Base-by-base conservation (phyloP, 352 stramenopile genomes). In the Phytopythium oedochilum region DNA sequence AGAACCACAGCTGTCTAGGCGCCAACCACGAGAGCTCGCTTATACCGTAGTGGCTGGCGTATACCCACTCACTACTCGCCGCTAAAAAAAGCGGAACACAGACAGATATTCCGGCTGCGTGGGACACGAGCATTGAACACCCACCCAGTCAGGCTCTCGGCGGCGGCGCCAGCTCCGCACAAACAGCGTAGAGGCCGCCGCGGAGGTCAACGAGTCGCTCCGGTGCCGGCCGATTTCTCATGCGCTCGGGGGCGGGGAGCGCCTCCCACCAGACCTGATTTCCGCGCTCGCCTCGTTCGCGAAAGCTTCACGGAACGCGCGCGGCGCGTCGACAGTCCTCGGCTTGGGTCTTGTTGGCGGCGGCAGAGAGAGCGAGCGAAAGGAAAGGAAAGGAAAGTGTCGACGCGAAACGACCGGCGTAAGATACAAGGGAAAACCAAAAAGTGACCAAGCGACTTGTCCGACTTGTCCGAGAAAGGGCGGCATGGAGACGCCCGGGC, bases 301-400 rank as follows among this genome's bases (percentile, higher is more conserved):
- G 23, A 5, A 49, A 14, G 43, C 43, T 49, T 49, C 43, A 49
- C 12, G 43, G 43, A 49, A 49, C 43, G 43, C 43, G 22, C 43
- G 22, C 43, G 23, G 2, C 38, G 9, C 38, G 17, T 44, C 38
- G 38, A 11, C 38, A 11, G 17, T 17, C 38, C 11, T 44, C 38
- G 5, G 11, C 14, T 23, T 23, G 17, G n/a, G n/a, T 45, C 39
- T 23, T 45, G 12, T 45, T 45, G 7, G 39, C 39, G 8, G 11
- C 18, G 39, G 39, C 39, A 45, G 39, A 45, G 39, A 45, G 39
- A 17, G 39, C n/a, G 2, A 9, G 38, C 6, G 23, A 23, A 25
- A 17, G 15, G 17, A 44, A 44, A 14, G 9, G 17, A 14, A 44
- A 20, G 17, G 15, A 8, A 36, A 36, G 11, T 12, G 32, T 36